Conservation (phyloP, 2,329 filamentous ascomycete genomes). For the Colletotrichum incanum region DNA sequence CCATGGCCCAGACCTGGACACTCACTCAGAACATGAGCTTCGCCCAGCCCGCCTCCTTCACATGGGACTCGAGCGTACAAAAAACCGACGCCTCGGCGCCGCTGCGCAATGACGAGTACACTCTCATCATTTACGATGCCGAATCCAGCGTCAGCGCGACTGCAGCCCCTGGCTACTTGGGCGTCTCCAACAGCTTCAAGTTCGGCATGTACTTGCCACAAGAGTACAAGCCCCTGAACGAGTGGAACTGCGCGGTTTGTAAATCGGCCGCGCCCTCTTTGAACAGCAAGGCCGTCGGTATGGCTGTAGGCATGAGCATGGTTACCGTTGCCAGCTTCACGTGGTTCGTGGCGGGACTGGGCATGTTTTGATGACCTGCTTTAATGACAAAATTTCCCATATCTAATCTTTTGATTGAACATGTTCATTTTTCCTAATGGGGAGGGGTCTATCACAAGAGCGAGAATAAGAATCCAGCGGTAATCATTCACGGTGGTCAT, state of each 20-base stretch:
- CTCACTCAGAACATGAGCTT: conserved; percentile 76
- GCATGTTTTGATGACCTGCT: conserved; percentile 49
- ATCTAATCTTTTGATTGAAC: conserved; percentile 26
- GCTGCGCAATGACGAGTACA: conserved; percentile 71
- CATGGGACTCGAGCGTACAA: conserved; percentile 71
- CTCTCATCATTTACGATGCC: conserved; percentile 74
- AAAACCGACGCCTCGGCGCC: conserved; percentile 61
- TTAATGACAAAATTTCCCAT: conserved; percentile 20
- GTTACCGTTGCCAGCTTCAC: conserved; percentile 74
- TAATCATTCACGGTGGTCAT: conserved; percentile 37
- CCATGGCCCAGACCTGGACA: conserved; percentile 69
- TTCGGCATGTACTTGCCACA: conserved; percentile 73
- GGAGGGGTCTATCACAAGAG: conserved; percentile 16
- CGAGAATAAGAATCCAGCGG: conserved; percentile 34
- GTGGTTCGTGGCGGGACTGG: conserved; percentile 69
- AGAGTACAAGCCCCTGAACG: conserved; percentile 67
- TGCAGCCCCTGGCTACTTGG: conserved; percentile 70
- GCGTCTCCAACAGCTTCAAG: conserved; percentile 62
- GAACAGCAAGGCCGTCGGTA: conserved; percentile 64
- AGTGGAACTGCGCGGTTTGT: conserved; percentile 72
- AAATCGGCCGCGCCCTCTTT: conserved; percentile 65
- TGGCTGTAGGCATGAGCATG: conserved; percentile 68
- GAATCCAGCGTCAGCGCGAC: conserved; percentile 65
- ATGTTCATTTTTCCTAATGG: conserved; percentile 17
- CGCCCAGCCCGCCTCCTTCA: conserved; percentile 63